Evolutionary conservation across 345 rosid genomes (phyloP), one percentile per base, ranked within the genome.

Genomic region (Arabidopsis suecica): DNA sequence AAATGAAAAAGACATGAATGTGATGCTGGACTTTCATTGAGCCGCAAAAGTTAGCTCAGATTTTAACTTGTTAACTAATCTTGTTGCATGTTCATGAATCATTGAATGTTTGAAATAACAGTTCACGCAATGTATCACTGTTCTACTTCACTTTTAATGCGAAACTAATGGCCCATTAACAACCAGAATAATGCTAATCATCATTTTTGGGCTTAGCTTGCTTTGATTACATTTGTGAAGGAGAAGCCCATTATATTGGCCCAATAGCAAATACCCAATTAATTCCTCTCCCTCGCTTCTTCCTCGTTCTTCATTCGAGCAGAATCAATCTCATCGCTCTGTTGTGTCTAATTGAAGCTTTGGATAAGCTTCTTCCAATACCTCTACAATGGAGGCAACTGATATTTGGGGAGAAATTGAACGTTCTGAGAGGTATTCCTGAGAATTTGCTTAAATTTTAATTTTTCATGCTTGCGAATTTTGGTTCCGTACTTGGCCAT

Each of bases 381-480:
- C 32, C 55, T 62, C 1, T 62, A 47, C 61, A 60, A 44, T 75
- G 83, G 77, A 54, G 30, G 71, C 62, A 42, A 34, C 66, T 69
- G 28, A 16, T 37, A 5, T 74, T 23, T 74, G 84, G 84, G 71
- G 32, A 28, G 79, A 73, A 54, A 56, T 78, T n/a, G 84, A 81
- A 34, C 58, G 55, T 51, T 78, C 84, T 40, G 84, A 78, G 77
- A 81, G 82, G 84, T 81, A 34, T 3, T 47, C 25, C 20, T 56
- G 3, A 22, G 28, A 57, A 47, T 8, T 49, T 48, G n/a, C 41
- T 36, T 40, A 23, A 3, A 45, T 7, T 41, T n/a, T 56, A 25
- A 0, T 2, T n/a, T n/a, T 41, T 37, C 5, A 6, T 40, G n/a
- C 1, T 23, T 60, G 3, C 16, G 16, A 34, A 22, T 36, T 61